phyloP scores from a whole-genome alignment of 2,329 filamentous ascomycete genomes.

The Beauveria sp. region DNA sequence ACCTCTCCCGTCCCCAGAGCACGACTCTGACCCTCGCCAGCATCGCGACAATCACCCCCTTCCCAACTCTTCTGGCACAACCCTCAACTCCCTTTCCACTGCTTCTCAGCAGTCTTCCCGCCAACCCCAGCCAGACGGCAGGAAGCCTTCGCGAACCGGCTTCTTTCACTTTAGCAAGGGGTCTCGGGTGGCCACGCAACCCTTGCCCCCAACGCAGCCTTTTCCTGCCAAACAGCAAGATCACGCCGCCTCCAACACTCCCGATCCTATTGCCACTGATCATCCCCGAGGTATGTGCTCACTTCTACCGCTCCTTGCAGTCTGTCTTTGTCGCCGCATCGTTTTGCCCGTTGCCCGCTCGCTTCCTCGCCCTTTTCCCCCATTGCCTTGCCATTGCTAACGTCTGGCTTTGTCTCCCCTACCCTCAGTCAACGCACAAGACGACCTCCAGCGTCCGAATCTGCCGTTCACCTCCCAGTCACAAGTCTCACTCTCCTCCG shows the following conservation, averaged over 20 bases:
- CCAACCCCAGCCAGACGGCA: slow-evolving; percentile 29
- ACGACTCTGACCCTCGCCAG: slow-evolving; percentile 2
- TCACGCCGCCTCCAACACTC: neutral
- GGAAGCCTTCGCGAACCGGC: slow-evolving; percentile 38
- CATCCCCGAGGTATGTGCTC: slow-evolving; percentile 26
- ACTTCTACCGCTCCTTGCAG: neutral
- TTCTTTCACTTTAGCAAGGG: slow-evolving; percentile 46
- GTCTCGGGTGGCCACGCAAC: slow-evolving; percentile 33
- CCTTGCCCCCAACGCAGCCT: slow-evolving; percentile 9
- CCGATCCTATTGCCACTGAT: slow-evolving; percentile 1
- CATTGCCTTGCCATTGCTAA: neutral
- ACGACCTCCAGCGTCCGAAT: slow-evolving; percentile 6
- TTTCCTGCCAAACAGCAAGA: slow-evolving; percentile 16
- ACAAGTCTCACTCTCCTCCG: slow-evolving; percentile 44
- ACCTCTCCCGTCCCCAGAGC: slow-evolving; percentile 17
- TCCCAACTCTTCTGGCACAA: slow-evolving; percentile 8
- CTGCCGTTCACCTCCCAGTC: slow-evolving; percentile 40
- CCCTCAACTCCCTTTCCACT: slow-evolving; percentile 15
- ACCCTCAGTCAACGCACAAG: slow-evolving; percentile 25
- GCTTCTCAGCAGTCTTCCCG: slow-evolving; percentile 13
- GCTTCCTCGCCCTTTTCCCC: neutral
- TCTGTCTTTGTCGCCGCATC: neutral
- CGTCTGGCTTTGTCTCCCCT: slow-evolving; percentile 4
- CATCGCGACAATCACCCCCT: slow-evolving; percentile 6
- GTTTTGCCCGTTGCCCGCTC: neutral